phyloP scores from a whole-genome alignment of 148 eudicot species.

The Rhododendron williamsianum region DNA sequence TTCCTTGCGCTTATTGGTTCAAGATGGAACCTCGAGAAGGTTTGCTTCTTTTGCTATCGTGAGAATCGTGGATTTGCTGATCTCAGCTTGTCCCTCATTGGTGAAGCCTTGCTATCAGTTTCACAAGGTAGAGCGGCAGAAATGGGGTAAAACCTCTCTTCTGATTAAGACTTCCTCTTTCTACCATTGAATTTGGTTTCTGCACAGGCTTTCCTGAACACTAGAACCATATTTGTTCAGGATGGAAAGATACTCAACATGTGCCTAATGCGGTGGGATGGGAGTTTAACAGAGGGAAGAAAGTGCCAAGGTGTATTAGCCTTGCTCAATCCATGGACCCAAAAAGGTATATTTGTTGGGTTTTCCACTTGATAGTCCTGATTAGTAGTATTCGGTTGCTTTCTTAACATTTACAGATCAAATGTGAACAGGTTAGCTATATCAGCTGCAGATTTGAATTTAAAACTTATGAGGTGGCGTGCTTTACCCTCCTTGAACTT shows the following conservation, averaged over 20 bases:
- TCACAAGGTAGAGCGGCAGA: conserved; percentile 63
- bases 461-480: conserved; percentile 95
- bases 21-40: conserved; percentile 61
- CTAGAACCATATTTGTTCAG: conserved; percentile 26
- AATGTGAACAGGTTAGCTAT: conserved; percentile 56
- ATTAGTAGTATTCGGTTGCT: not conserved
- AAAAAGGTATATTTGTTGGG: conserved; percentile 42
- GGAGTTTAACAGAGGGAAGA: conserved; percentile 63
- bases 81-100: conserved; percentile 65
- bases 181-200: not conserved
- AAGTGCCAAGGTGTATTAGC: conserved; percentile 45
- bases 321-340: conserved; percentile 95
- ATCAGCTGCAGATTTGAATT: conserved; percentile 90
- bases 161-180: not conserved
- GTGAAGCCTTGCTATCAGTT: conserved; percentile 61
- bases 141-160: conserved; percentile 26
- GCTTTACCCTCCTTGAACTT: conserved; percentile 82
- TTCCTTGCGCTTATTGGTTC: conserved; percentile 52
- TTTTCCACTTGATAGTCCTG: not conserved
- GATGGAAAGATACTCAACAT: conserved; percentile 43
- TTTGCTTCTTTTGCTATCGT: conserved; percentile 79
- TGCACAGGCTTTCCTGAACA: not conserved
- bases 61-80: conserved; percentile 89
- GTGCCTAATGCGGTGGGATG: conserved; percentile 71
- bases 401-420: not conserved